Evolutionary conservation across 202 grass and related monocot species (phyloP), one percentile per base, ranked within the genome.

Genomic region (Cymbopogon flexuosus): DNA sequence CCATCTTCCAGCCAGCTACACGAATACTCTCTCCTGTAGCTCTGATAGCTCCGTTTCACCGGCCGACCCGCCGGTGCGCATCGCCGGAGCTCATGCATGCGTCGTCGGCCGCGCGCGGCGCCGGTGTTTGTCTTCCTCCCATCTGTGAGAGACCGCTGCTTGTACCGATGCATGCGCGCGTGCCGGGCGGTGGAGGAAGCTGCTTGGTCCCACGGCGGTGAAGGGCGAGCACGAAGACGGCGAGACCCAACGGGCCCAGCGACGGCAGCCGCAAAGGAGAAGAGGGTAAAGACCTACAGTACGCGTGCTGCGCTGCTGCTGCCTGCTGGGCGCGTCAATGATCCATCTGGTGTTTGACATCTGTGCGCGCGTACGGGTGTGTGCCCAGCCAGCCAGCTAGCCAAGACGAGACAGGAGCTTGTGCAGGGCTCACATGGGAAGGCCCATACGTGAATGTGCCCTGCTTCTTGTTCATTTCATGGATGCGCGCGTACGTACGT

Each of bases 371-470:
- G 15, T 34, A 14, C 52, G 30, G 21, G 16, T 52, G 76, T 35
- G 16, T 45, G 61, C 2, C 18, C 5, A 4, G 35, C 35, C 35
- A 36, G 30, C 30, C 41, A 39, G 23, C 34, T 14, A 6, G 41
- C 41, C 41, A n/a, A 58, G 64, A 69, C 23, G 30, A 39, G 6
- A 39, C 5, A 23, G 19, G 37, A 16, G 23, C 52, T 80, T 79
- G 64, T 68, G 51, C 78, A 70, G 79, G 40, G 39, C 40, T 81
- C 68, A 81, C 79, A 72, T 81, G 79, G 79, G 56, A 60, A 62
- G 68, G 37, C 29, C 57, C 79, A 62, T 62, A 61, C 37, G 57
- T 62, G 73, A 76, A 11, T 62, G 36, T 76, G 73, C 36, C 13
- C 3, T 56, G 6, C 47, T 19, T 35, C 49, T 54, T 59, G 57